Evolutionary conservation across 73 alveolate species (phyloP).

Genomic region (Symbiodinium pilosum): DNA sequence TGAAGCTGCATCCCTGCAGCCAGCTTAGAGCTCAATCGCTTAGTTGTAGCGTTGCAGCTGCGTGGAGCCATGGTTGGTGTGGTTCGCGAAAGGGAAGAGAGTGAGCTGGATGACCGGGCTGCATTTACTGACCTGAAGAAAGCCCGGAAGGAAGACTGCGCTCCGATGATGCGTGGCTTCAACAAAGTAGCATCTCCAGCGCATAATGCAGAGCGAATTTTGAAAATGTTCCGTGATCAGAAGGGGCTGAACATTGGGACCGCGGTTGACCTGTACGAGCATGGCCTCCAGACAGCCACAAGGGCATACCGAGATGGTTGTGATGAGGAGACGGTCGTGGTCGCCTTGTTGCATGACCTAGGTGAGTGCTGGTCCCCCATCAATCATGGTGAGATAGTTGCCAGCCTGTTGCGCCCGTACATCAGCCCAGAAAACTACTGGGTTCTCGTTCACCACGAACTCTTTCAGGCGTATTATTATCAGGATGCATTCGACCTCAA

Average conservation of each 20-base stretch:
- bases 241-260: slow-evolving; percentile 53
- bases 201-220: slow-evolving; percentile 52
- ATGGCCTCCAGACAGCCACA: slow-evolving; percentile 78
- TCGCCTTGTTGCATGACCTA: slow-evolving; percentile 72
- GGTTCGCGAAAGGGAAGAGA: not conserved
- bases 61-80: slow-evolving; percentile 6
- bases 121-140: slow-evolving; percentile 5
- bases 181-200: slow-evolving; percentile 61
- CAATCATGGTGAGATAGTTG: slow-evolving; percentile 85
- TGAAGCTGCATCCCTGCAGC: too few relatives aligned
- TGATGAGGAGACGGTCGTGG: slow-evolving; percentile 78
- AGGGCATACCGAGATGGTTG: slow-evolving; percentile 64
- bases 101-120: slow-evolving; percentile 1
- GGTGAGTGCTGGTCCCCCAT: slow-evolving; percentile 74
- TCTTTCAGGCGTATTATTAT: slow-evolving; percentile 54
- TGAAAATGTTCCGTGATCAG: slow-evolving; percentile 60
- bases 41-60: slow-evolving; percentile 7
- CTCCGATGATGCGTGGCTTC: slow-evolving; percentile 63
- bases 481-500: slow-evolving; percentile 14
- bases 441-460: slow-evolving; percentile 62
- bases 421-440: slow-evolving; percentile 80
- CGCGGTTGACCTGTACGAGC: slow-evolving; percentile 56
- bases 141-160: slow-evolving; percentile 30
- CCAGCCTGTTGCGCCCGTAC: slow-evolving; percentile 78
- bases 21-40: too few relatives aligned